Evolutionary conservation across 2,329 filamentous ascomycete genomes (phyloP).

Genomic region (Penicillium aurantiogriseum): DNA sequence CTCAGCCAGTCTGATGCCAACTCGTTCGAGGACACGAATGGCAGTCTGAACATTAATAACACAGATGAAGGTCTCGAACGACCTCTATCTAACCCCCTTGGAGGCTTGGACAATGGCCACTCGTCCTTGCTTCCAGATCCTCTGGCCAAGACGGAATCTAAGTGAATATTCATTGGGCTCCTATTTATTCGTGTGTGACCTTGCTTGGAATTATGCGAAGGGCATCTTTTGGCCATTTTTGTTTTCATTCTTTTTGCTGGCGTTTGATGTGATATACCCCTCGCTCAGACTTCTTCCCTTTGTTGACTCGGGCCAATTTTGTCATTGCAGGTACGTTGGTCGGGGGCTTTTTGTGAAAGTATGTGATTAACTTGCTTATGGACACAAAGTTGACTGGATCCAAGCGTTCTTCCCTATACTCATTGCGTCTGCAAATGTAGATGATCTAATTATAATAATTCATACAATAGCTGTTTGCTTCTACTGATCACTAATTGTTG

Average conservation of each 20-base stretch:
- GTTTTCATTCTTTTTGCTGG: conserved; percentile 21
- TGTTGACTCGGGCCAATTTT: conserved; percentile 22
- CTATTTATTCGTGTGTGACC: neutral
- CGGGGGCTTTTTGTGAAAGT: conserved; percentile 19
- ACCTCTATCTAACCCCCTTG: conserved; percentile 23
- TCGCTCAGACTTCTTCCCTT: conserved; percentile 30
- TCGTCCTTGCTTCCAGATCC: conserved; percentile 30
- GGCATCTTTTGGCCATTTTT: conserved; percentile 1
- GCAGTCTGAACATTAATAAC: conserved; percentile 4
- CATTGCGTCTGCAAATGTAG: conserved; percentile 1
- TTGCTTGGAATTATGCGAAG: neutral
- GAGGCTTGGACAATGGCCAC: conserved; percentile 18
- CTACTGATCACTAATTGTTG: too few relatives aligned
- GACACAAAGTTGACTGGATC: conserved; percentile 6
- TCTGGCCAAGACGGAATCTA: conserved; percentile 24
- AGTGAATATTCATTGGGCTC: conserved; percentile 12
- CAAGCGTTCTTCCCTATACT: neutral
- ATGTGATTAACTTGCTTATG: conserved; percentile 20
- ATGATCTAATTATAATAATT: conserved; percentile 1
- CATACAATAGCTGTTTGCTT: neutral
- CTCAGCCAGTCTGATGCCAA: conserved; percentile 20
- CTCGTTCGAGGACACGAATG: conserved; percentile 18
- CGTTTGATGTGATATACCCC: conserved; percentile 45
- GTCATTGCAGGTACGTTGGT: conserved; percentile 23
- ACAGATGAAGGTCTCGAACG: neutral